Evolutionary conservation across 257 asterid species (phyloP).

Genomic region (Solanum pennellii): DNA sequence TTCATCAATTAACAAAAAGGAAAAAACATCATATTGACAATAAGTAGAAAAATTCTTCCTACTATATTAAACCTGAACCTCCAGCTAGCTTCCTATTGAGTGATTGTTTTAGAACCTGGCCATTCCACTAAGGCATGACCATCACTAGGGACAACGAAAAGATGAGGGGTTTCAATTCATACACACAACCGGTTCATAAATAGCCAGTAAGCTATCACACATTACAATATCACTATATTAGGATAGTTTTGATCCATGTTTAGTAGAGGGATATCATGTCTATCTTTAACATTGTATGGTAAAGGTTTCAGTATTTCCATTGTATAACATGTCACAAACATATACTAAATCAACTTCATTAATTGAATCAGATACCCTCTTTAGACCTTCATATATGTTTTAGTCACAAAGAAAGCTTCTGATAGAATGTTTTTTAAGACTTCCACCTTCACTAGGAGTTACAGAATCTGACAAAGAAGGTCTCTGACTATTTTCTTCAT

Average conservation of each 20-base stretch:
- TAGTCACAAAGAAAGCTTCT: constrained; percentile 12
- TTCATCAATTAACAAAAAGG: neutral
- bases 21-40: neutral
- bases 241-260: neutral
- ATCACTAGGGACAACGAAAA: neutral
- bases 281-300: neutral
- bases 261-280: neutral
- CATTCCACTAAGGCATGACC: neutral
- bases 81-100: neutral
- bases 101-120: neutral
- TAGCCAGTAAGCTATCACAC: neutral
- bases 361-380: too few relatives aligned
- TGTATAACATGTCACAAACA: neutral
- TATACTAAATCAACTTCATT: neutral
- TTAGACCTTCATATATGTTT: constrained; percentile 12
- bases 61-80: neutral
- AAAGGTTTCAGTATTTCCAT: neutral
- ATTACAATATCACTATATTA: neutral
- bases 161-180: neutral
- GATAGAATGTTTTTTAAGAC: constrained; percentile 25
- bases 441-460: constrained; percentile 16
- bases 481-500: constrained; percentile 21
- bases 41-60: neutral
- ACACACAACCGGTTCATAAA: neutral
- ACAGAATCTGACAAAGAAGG: constrained; percentile 23